phyloP scores from a whole-genome alignment of 257 asterid species.

The Solanum gracilifrons region DNA sequence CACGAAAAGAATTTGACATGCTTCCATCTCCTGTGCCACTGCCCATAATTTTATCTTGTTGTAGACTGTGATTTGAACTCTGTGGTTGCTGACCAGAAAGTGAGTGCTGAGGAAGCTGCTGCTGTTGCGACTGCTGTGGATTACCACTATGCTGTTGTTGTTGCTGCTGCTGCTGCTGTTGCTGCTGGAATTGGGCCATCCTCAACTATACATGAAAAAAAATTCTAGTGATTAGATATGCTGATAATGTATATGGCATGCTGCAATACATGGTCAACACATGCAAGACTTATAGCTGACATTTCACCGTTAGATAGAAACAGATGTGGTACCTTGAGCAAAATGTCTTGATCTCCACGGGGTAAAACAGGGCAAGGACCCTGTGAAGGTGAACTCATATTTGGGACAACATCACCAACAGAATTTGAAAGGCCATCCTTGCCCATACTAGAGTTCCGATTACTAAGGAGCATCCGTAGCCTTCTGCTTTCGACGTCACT shows the following conservation, averaged over 20 bases:
- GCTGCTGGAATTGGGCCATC: constrained; percentile 61
- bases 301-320: neutral
- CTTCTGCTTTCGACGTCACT: constrained; percentile 77
- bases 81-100: constrained; percentile 87
- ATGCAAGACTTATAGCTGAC: neutral
- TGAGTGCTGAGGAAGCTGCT: constrained; percentile 64
- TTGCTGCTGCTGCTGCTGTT: constrained; percentile 20
- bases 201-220: constrained; percentile 39
- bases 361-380: constrained; percentile 64
- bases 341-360: constrained; percentile 73
- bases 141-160: constrained; percentile 17
- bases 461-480: constrained; percentile 80
- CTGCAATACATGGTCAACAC: neutral
- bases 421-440: constrained; percentile 82
- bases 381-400: constrained; percentile 75
- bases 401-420: constrained; percentile 70
- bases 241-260: neutral
- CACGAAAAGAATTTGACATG: constrained; percentile 79
- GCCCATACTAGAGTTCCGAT: constrained; percentile 71
- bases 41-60: constrained; percentile 74
- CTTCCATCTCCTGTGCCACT: constrained; percentile 74
- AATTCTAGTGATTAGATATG: neutral
- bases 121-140: constrained; percentile 27
- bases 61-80: constrained; percentile 74
- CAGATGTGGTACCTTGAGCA: constrained; percentile 52